Evolutionary conservation across 148 eudicot species (phyloP).

Genomic region (Amaranthus hypochondriacus): DNA sequence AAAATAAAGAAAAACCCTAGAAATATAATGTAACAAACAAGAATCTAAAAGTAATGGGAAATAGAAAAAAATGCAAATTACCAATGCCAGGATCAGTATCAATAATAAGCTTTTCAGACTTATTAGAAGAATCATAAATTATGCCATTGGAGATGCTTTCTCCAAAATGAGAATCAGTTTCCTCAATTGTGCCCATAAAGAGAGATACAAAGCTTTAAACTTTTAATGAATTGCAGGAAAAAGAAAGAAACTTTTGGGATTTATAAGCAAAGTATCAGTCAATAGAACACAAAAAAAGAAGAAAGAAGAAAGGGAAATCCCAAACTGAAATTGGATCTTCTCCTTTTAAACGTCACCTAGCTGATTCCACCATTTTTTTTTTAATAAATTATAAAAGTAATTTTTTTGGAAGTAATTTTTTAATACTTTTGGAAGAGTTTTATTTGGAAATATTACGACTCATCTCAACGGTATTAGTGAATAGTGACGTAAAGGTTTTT

Average conservation of each 20-base stretch:
- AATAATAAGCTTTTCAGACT: slow-evolving; percentile 58
- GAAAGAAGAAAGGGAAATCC: no score
- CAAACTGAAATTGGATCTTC: no score
- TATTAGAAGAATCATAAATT: slow-evolving; percentile 3
- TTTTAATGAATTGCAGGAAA: background rate
- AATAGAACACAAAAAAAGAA: background rate
- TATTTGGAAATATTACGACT: no score
- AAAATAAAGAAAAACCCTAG: background rate
- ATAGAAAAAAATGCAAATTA: slow-evolving; percentile 11
- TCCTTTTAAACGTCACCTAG: no score
- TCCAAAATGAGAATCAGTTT: slow-evolving; percentile 23
- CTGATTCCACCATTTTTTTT: no score
- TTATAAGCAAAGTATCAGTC: background rate
- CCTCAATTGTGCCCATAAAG: slow-evolving; percentile 20
- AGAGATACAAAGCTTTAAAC: background rate
- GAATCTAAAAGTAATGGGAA: background rate
- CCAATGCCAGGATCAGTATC: slow-evolving; percentile 96
- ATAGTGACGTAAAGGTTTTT: no score
- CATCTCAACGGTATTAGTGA: no score
- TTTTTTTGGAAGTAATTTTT: no score
- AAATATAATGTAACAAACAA: background rate
- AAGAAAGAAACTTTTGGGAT: no score
- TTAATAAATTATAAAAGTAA: no score
- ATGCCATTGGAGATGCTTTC: slow-evolving; percentile 23
- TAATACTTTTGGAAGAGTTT: no score